These are phyloP conservation scores for Abelmoschus esculentus DNA, from an alignment of 345 rosid species.

Conservation along the genomic window DNA sequence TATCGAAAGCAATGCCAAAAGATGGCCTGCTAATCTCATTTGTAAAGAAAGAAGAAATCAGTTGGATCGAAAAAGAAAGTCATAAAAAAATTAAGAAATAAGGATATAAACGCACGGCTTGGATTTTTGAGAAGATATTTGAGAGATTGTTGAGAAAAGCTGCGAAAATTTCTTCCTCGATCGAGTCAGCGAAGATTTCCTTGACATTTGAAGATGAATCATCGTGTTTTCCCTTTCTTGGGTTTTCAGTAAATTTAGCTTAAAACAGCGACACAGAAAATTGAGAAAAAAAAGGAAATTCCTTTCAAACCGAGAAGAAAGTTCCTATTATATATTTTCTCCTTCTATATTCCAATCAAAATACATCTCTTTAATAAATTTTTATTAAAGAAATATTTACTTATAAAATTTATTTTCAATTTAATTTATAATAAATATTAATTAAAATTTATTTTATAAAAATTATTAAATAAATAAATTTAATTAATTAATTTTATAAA, in stretches of 20 bases:
- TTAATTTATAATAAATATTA: too few relatives aligned
- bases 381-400: too few relatives aligned
- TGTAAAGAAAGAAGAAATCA: background rate
- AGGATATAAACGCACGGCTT: conserved; percentile 19
- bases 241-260: too few relatives aligned
- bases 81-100: background rate
- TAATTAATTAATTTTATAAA: too few relatives aligned
- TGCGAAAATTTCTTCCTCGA: conserved; percentile 11
- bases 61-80: background rate
- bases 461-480: too few relatives aligned
- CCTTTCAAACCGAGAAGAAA: too few relatives aligned
- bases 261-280: too few relatives aligned
- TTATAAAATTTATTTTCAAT: too few relatives aligned
- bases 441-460: too few relatives aligned
- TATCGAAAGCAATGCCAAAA: conserved; percentile 78
- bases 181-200: conserved; percentile 17
- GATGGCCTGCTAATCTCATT: conserved; percentile 27
- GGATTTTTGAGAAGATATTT: conserved; percentile 14
- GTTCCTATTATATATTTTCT: too few relatives aligned
- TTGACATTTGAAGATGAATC: conserved; percentile 12
- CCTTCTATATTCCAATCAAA: too few relatives aligned
- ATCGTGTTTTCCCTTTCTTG: conserved; percentile 8
- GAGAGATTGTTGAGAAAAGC: conserved; percentile 18
- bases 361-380: too few relatives aligned
- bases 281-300: background rate